A percentile compares a stretch with the other conserved stretches of the same genome.
Conservation (phyloP, 2,329 filamentous ascomycete genomes). For the Neobulgaria alba region DNA sequence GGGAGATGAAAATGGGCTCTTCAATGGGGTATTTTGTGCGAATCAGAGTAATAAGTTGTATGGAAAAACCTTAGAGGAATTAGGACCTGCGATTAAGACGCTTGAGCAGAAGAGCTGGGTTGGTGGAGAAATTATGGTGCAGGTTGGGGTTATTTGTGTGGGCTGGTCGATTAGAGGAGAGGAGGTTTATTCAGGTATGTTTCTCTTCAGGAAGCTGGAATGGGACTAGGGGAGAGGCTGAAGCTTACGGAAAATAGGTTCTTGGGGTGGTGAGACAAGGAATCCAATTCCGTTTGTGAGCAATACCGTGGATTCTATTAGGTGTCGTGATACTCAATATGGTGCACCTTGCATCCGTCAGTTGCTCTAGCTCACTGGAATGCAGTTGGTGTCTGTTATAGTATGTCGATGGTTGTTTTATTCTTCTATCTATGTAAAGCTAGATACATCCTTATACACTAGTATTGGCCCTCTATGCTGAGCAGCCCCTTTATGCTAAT, state of each 20-base stretch:
- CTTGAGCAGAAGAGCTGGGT: neutral
- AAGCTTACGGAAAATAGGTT: conserved; percentile 12
- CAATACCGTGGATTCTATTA: conserved; percentile 27
- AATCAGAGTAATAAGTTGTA: neutral
- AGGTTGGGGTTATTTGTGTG: neutral
- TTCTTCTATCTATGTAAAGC: too few relatives aligned
- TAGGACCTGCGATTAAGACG: neutral
- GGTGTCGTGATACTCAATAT: too few relatives aligned
- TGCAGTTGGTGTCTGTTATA: too few relatives aligned
- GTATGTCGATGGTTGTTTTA: too few relatives aligned
- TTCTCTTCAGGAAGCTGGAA: conserved; percentile 6
- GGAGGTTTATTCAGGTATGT: conserved; percentile 9
- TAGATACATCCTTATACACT: too few relatives aligned
- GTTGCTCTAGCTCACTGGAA: too few relatives aligned
- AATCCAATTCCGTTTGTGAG: conserved; percentile 28
- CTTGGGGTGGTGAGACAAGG: conserved; percentile 25
- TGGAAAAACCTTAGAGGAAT: neutral
- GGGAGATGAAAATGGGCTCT: neutral
- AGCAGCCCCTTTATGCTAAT: too few relatives aligned
- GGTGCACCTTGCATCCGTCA: too few relatives aligned
- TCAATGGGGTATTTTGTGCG: neutral
- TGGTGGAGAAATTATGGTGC: neutral
- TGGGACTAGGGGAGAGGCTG: neutral
- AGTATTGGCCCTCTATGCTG: too few relatives aligned
- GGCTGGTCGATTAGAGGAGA: neutral